phyloP scores from a whole-genome alignment of 2,329 filamentous ascomycete genomes.

The Magnaporthiopsis rhizophila region DNA sequence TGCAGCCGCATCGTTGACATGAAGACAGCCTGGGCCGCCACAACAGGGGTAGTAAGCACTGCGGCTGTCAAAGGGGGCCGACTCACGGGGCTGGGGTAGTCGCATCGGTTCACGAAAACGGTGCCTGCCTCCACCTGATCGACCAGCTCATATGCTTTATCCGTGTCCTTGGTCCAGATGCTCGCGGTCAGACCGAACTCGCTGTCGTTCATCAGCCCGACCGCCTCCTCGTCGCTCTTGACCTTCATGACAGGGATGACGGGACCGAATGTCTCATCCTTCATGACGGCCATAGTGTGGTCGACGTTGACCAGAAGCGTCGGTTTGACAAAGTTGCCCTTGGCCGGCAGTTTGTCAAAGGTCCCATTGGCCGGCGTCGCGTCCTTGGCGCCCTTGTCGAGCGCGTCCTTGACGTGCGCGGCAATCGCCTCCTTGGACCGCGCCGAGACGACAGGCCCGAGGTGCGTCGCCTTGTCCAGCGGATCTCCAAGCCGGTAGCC shows the following conservation, averaged over 20 bases:
- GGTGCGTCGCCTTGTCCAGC: constrained; percentile 65
- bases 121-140: constrained; percentile 85
- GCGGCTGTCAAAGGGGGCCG: background rate
- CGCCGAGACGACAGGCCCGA: constrained; percentile 84
- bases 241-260: constrained; percentile 89
- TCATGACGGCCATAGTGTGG: constrained; percentile 84
- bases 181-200: constrained; percentile 93
- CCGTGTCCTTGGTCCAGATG: constrained; percentile 88
- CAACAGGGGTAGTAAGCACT: background rate
- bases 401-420: constrained; percentile 72
- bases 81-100: constrained; percentile 84
- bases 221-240: constrained; percentile 68
- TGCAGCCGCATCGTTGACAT: background rate
- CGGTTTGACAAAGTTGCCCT: constrained; percentile 83
- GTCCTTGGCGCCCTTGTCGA: constrained; percentile 76
- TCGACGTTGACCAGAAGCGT: constrained; percentile 72
- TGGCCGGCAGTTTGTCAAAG: constrained; percentile 60
- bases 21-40: background rate
- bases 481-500: constrained; percentile 87
- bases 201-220: constrained; percentile 87
- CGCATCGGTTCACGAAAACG: constrained; percentile 91
- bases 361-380: constrained; percentile 74
- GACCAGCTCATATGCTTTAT: constrained; percentile 65
- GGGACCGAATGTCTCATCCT: constrained; percentile 89
- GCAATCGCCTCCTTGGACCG: constrained; percentile 68